Base-by-base conservation (phyloP, 768 basidiomycete genomes). In the Rhodotorula babjevae region DNA sequence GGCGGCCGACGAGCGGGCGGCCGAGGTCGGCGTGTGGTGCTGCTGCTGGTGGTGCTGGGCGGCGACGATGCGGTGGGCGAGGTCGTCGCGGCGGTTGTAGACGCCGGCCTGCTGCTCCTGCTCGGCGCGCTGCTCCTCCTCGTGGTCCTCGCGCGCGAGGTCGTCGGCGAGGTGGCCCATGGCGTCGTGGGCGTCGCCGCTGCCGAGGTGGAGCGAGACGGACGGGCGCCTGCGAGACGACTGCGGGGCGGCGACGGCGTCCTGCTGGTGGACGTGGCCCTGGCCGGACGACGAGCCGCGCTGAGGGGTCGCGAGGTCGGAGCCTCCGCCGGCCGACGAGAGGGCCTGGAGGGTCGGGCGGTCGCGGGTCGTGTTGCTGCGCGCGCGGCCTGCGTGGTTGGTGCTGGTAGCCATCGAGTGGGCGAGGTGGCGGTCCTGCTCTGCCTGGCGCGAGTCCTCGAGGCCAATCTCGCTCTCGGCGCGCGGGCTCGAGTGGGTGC, bases 141-240 rank as follows among this genome's bases (percentile, higher is more conserved):
- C 70, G 61, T 68, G 62, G 47, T 68, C 71, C 57, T 72, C 68
- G 27, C 71, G 46, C 49, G 72, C 71, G 29, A 76, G 58, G 44
- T 76, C 74, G 63, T 76, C 74, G 14, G 74, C 74, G 40, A 76
- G 62, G 58, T 76, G 74, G 11, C 68, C 71, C 71, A 72, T 72
- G 2, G 68, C 65, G 47, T 70, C 68, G 25, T 42, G 59, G 14
- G 74, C 65, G 23, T 68, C 61, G 25, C 62, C 62, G 62, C 55
- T 56, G 53, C n/a, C 53, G 21, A 50, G 59, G 7, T 25, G 58
- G 40, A 55, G 59, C 56, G 64, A 58, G 36, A 63, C 40, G 1
- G 73, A 67, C 5, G 65, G 61, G 27, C 61, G 31, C 57, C 64
- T 56, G 60, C 74, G 57, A 5, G 73, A 62, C 15, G 36, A 36